Percentiles rank a stretch among this genome's conserved stretches.
phyloP scores from a whole-genome alignment of 202 grass and related monocot genomes.

The Schoenoplectus triqueter region DNA sequence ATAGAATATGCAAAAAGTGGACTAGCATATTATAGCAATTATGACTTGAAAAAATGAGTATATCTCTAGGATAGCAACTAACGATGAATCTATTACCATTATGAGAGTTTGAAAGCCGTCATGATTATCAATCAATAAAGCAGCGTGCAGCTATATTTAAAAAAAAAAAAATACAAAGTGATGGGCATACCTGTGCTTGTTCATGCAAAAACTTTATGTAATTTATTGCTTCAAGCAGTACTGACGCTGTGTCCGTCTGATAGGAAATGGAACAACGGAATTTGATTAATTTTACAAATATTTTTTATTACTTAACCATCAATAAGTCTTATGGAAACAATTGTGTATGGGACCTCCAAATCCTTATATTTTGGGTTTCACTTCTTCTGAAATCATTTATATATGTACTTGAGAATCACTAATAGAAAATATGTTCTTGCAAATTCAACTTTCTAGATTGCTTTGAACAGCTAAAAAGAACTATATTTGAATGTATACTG shows the following conservation, averaged over 20 bases:
- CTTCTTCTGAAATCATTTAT: not conserved
- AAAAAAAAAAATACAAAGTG: constrained; percentile 9
- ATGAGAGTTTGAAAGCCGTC: constrained; percentile 24
- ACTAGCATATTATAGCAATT: constrained; percentile 15
- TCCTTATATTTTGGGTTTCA: not conserved
- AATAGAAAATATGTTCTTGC: not conserved
- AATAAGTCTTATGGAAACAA: not conserved
- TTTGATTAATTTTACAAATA: not conserved
- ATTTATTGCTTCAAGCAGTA: constrained; percentile 80
- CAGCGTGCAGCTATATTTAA: constrained; percentile 9
- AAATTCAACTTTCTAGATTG: not conserved
- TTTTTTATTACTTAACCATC: not conserved
- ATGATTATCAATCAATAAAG: constrained; percentile 27
- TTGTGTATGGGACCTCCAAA: not conserved
- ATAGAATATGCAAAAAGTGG: constrained; percentile 28
- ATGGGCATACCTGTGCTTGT: constrained; percentile 78
- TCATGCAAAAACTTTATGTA: constrained; percentile 96
- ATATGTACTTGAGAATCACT: not conserved
- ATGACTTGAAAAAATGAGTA: constrained; percentile 9
- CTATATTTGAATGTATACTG: not conserved
- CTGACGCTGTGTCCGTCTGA: constrained; percentile 94
- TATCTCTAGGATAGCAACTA: constrained; percentile 26
- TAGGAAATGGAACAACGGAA: constrained; percentile 5
- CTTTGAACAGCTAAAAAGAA: not conserved
- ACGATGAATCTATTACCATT: not conserved